Evolutionary conservation across 768 basidiomycete species (phyloP).

Genomic region (Nevesoporus exiguus): DNA sequence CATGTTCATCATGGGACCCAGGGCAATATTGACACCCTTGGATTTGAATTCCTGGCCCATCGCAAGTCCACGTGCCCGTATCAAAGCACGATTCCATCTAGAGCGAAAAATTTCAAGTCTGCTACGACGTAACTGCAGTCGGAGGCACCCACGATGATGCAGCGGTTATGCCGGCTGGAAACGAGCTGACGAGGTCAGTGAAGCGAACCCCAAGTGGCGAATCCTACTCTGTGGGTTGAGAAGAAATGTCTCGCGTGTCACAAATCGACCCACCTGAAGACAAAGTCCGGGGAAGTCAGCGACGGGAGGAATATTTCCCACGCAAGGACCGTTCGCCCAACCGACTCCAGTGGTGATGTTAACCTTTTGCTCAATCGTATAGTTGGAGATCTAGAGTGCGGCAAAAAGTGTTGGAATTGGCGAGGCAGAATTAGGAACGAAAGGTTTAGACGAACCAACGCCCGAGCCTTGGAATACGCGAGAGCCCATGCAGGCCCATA

Average conservation of each 20-base stretch:
- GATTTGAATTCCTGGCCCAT: constrained; percentile 82
- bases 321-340: constrained; percentile 54
- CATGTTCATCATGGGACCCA: constrained; percentile 87
- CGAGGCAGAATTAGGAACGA: not conserved
- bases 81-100: constrained; percentile 74
- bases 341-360: constrained; percentile 60
- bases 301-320: constrained; percentile 62
- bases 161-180: constrained; percentile 81
- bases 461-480: constrained; percentile 57
- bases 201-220: constrained; percentile 77
- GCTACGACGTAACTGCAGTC: not conserved
- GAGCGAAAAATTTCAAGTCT: not conserved
- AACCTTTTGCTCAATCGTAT: constrained; percentile 62
- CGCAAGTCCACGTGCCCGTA: constrained; percentile 69
- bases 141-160: constrained; percentile 64
- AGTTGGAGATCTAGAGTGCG: constrained; percentile 38
- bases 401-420: not conserved
- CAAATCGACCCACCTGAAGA: constrained; percentile 47
- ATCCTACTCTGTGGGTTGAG: constrained; percentile 39
- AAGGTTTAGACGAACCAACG: constrained; percentile 37
- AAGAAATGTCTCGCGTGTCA: not conserved
- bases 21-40: constrained; percentile 80
- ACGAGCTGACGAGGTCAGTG: constrained; percentile 69
- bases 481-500: constrained; percentile 51
- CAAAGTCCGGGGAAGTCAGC: constrained; percentile 64